Evolutionary conservation across 169 alveolate genomes (phyloP).

Genomic region (Sarcocystis neurona): DNA sequence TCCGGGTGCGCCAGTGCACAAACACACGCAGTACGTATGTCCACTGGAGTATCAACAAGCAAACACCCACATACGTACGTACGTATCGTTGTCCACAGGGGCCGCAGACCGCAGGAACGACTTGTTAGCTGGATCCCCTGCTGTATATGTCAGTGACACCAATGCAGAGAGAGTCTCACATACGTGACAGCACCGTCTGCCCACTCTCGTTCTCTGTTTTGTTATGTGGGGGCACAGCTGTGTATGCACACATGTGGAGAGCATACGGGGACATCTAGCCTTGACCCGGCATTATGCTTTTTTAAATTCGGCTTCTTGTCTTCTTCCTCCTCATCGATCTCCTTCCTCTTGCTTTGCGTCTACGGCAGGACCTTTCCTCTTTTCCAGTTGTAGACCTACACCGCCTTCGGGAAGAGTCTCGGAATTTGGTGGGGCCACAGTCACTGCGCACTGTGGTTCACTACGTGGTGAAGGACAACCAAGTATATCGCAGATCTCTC

Average conservation of each 20-base stretch:
- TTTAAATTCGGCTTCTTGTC: too few species aligned
- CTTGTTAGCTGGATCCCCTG: too few species aligned
- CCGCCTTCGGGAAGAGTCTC: slow-evolving; percentile 50
- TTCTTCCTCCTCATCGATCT: not conserved
- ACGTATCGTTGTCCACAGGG: too few species aligned
- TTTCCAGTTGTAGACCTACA: slow-evolving; percentile 55
- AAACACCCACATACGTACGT: too few species aligned
- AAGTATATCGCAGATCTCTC: slow-evolving; percentile 31
- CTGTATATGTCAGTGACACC: too few species aligned
- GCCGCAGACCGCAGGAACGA: too few species aligned
- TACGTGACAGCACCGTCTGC: too few species aligned
- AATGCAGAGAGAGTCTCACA: too few species aligned
- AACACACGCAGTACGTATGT: too few species aligned
- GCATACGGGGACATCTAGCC: not conserved
- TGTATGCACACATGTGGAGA: not conserved
- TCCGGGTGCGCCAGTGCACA: too few species aligned
- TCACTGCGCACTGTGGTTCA: slow-evolving; percentile 49
- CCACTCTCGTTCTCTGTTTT: not conserved
- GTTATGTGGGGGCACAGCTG: not conserved
- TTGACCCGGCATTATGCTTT: too few species aligned
- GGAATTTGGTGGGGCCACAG: slow-evolving; percentile 20
- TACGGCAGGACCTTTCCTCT: slow-evolving; percentile 42
- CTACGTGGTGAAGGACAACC: slow-evolving; percentile 62
- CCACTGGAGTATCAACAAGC: too few species aligned
- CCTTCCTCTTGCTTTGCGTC: not conserved